Evolutionary conservation across 139 green algal genomes (phyloP), one percentile per base, ranked within the genome.

Genomic region (Chlorella sp.): DNA sequence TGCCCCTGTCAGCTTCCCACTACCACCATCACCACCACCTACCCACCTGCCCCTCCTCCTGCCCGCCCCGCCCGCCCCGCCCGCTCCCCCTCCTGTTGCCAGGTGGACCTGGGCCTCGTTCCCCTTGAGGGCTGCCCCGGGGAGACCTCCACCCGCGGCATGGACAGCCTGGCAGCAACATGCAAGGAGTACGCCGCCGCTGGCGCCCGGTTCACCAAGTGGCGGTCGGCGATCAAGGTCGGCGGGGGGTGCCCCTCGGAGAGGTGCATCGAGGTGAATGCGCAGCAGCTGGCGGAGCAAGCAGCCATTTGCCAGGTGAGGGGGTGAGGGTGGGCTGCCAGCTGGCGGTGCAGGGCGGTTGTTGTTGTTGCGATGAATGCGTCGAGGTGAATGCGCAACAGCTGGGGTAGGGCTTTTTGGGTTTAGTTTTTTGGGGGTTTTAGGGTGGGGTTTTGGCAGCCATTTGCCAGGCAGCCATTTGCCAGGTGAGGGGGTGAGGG

Each of bases 401-500:
- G 91, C 95, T 99, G 73, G 98, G 97, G 22, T 69, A 96, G 40
- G 97, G 60, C 60, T 68, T 14, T 68, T 18, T 68, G 60, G 18
- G 15, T 68, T 68, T 18, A 68, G 15, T 75, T 75, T 18, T 28
- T 32, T 75, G 76, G 36, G 36, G 1, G 36, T n/a, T 36, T 60
- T 60, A 18, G 73, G 73, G n/a, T 2, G n/a, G 16, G 26, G 28
- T 80, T 48, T 18, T 68, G 60, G 18, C 60, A n/a, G n/a, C n/a
- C n/a, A n/a, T n/a, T n/a, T n/a, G n/a, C n/a, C 99, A 99, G 87
- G 98, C 98, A 39, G 91, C 91, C 5, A 96, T 99, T 34, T 97
- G 93, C 90, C 98, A 99, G 91, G 95, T 92, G 39, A 24, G 60
- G 26, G 40, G 79, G 40, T 83, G 37, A 32, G 85, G 60, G 60